Evolutionary conservation across 768 basidiomycete genomes (phyloP).

Genomic region (Kwoniella europaea): DNA sequence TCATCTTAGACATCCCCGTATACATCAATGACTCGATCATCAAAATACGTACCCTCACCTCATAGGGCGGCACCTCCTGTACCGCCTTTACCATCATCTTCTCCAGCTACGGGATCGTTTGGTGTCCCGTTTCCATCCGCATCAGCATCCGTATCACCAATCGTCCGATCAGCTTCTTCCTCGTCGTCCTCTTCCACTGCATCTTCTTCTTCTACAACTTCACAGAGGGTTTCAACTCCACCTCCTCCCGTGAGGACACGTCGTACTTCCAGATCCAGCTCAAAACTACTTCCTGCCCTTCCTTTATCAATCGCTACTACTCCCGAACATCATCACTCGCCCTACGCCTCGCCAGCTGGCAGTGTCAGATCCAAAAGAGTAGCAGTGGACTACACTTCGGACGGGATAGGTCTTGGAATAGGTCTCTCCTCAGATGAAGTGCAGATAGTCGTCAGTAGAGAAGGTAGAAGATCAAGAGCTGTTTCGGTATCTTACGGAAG

Average conservation of each 20-base stretch:
- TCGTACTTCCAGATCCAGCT: conserved; percentile 14
- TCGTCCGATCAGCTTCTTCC: conserved; percentile 21
- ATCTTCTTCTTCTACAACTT: conserved; percentile 29
- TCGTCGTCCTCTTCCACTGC: conserved; percentile 27
- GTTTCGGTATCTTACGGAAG: conserved; percentile 18
- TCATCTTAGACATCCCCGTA: conserved; percentile 22
- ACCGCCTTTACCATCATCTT: conserved; percentile 18
- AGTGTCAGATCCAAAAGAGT: conserved; percentile 5
- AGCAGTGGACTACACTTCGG: conserved; percentile 16
- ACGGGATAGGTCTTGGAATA: conserved; percentile 7
- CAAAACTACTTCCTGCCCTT: conserved; percentile 25
- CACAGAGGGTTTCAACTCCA: conserved; percentile 32
- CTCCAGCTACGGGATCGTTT: conserved; percentile 1
- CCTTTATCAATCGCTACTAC: conserved; percentile 8
- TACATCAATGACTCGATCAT: conserved; percentile 24
- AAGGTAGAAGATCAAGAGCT: conserved; percentile 24
- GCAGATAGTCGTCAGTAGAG: conserved; percentile 27
- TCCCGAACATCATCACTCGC: background rate
- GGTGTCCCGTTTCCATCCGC: background rate
- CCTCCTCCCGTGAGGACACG: conserved; percentile 15
- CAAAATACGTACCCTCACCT: conserved; percentile 21
- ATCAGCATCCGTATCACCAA: conserved; percentile 21
- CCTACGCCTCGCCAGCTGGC: conserved; percentile 10
- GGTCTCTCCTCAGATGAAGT: conserved; percentile 16
- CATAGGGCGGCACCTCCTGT: conserved; percentile 25